Percentiles rank a stretch among this genome's conserved stretches.
Evolutionary conservation across 2,329 filamentous ascomycete species (phyloP).

Genomic region (Diaporthe sp.): DNA sequence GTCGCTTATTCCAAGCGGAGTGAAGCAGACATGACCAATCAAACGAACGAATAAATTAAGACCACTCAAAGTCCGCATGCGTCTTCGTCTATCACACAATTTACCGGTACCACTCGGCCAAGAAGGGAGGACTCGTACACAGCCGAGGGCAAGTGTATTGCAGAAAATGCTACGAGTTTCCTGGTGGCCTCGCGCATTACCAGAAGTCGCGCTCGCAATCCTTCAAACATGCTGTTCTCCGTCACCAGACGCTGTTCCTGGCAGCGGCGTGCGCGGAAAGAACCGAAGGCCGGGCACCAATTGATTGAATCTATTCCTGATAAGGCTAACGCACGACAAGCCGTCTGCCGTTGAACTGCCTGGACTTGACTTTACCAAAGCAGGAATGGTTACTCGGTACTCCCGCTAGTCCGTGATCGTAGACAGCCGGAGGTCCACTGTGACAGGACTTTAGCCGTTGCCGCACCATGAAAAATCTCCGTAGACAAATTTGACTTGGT

Average conservation of each 20-base stretch:
- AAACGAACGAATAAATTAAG: too few relatives aligned
- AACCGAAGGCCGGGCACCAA: neutral
- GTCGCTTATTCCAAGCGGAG: rapidly evolving
- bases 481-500: neutral
- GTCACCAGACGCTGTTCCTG: neutral
- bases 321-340: neutral
- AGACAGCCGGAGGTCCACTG: neutral
- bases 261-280: too few relatives aligned
- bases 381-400: neutral
- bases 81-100: neutral
- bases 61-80: neutral
- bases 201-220: neutral
- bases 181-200: too few relatives aligned
- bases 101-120: neutral
- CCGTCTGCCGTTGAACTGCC: too few relatives aligned
- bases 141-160: neutral
- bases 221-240: neutral
- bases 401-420: neutral
- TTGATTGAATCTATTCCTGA: neutral
- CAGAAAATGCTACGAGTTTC: neutral
- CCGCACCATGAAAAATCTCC: neutral
- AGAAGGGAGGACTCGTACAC: neutral
- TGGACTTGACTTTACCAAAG: neutral
- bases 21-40: too few relatives aligned
- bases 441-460: neutral